These are phyloP conservation scores for Lentinus tigrinus DNA, from an alignment of 768 basidiomycete species.

Conservation along the genomic window DNA sequence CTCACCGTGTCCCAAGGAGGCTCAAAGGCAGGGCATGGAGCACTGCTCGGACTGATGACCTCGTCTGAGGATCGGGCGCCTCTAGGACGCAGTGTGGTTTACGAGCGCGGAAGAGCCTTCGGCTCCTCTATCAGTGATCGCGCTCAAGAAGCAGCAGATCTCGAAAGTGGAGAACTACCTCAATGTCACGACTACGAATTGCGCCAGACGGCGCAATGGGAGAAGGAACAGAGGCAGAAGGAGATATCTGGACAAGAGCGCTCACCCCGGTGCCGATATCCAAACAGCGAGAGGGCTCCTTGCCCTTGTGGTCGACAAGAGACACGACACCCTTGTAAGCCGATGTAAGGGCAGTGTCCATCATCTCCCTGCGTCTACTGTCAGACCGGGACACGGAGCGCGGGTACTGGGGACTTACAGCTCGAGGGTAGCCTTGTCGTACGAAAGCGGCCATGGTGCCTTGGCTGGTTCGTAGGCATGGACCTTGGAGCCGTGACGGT, in stretches of 20 bases:
- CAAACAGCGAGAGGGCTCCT: slow-evolving; percentile 52
- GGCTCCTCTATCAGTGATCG: too few relatives aligned
- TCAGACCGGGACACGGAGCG: neutral
- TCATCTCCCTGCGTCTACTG: slow-evolving; percentile 2
- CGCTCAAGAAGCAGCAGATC: too few relatives aligned
- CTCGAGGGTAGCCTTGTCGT: slow-evolving; percentile 64
- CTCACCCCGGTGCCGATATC: slow-evolving; percentile 77
- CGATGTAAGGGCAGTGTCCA: slow-evolving; percentile 24
- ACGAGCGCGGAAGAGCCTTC: too few relatives aligned
- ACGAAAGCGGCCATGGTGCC: slow-evolving; percentile 76
- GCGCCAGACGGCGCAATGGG: too few relatives aligned
- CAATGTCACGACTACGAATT: too few relatives aligned
- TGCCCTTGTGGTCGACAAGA: slow-evolving; percentile 53
- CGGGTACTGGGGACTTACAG: slow-evolving; percentile 43
- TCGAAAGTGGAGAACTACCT: too few relatives aligned
- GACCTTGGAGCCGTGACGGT: slow-evolving; percentile 60
- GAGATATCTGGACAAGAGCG: slow-evolving; percentile 6
- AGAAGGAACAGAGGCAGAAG: too few relatives aligned
- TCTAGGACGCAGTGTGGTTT: too few relatives aligned
- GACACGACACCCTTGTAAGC: slow-evolving; percentile 53
- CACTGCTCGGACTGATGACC: too few relatives aligned
- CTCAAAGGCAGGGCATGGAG: too few relatives aligned
- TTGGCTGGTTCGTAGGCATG: slow-evolving; percentile 70
- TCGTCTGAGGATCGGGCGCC: too few relatives aligned
- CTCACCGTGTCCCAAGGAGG: too few relatives aligned